Base-by-base conservation (phyloP, 805 yeast species). In the Kuraishia borneana region DNA sequence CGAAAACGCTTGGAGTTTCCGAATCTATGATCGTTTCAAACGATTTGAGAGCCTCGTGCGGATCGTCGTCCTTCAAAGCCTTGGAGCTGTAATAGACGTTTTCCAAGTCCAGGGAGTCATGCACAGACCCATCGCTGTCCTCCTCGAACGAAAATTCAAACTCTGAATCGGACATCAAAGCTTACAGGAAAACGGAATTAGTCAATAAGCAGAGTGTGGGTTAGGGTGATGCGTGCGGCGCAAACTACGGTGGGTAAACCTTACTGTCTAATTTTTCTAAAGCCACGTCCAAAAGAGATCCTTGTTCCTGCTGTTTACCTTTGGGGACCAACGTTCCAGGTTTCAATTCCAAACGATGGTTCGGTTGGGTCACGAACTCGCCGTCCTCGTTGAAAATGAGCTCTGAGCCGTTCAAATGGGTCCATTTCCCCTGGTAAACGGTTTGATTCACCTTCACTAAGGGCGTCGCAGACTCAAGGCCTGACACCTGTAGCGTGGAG, bases 391-490 rank as follows among this genome's bases (percentile, higher is more conserved):
- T 51, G 40, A 56, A 55, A 1, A 57, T 51, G 28, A 58, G 33
- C 34, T 58, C 96, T 0, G 94, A 81, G 0, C 97, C 97, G 1
- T 83, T 77, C 3, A 84, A 54, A 36, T 70, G 70, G 29, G 68
- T 64, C 96, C 96, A 88, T 17, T 63, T 58, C 2, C 94, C 92
- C 52, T 75, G 73, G 50, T 74, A 84, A 3, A 83, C 54, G 26
- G 68, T 62, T 34, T 68, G 66, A 27, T 79, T 78, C 10, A 75
- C 57, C 44, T 70, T 73, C 30, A 77, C 62, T 16, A 76, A 47
- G 4, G 88, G 87, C 21, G 56, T 55, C 16, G 63, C 61, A 9
- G 65, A 57, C 16, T 74, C 71, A 18, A 80, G 48, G 0, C 80
- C 83, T 13, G 79, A 64, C 10, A 69, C 50, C 39, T 73, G 75